These are phyloP conservation scores for Combretum micranthum DNA, from an alignment of 345 rosid genomes.

Conservation along the genomic window DNA sequence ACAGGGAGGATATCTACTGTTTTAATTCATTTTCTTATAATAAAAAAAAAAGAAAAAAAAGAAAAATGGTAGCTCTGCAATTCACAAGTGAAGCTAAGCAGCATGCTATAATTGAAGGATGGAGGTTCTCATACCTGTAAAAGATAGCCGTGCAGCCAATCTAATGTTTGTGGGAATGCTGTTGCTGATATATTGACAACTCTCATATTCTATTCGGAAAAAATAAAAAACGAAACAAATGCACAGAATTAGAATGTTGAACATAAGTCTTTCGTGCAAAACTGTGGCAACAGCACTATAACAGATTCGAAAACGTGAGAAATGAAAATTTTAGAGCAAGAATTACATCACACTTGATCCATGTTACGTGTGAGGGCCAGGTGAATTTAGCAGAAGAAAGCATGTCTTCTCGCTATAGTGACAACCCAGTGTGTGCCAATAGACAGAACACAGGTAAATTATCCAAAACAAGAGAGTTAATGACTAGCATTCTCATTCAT, in stretches of 20 bases:
- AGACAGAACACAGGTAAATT: no score
- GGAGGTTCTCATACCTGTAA: slow-evolving; percentile 54
- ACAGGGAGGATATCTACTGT: no score
- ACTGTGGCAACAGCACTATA: not conserved
- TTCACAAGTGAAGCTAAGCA: not conserved
- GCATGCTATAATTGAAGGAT: not conserved
- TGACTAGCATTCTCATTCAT: no score
- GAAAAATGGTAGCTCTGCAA: not conserved
- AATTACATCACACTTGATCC: no score
- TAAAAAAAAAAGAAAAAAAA: not conserved
- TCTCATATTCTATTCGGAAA: slow-evolving; percentile 47
- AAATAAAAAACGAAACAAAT: not conserved
- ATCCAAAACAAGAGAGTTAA: no score
- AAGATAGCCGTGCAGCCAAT: slow-evolving; percentile 76
- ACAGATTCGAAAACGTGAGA: not conserved
- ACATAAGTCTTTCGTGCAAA: not conserved
- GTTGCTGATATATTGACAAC: slow-evolving; percentile 82
- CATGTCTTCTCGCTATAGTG: no score
- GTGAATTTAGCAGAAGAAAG: no score
- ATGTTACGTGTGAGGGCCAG: no score
- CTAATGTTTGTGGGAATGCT: slow-evolving; percentile 82
- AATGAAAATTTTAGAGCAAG: no score
- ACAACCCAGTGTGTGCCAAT: no score
- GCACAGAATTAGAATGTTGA: not conserved
- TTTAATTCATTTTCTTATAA: no score